Evolutionary conservation across 2,329 filamentous ascomycete species (phyloP).

Genomic region (Acephala macrosclerotiorum): DNA sequence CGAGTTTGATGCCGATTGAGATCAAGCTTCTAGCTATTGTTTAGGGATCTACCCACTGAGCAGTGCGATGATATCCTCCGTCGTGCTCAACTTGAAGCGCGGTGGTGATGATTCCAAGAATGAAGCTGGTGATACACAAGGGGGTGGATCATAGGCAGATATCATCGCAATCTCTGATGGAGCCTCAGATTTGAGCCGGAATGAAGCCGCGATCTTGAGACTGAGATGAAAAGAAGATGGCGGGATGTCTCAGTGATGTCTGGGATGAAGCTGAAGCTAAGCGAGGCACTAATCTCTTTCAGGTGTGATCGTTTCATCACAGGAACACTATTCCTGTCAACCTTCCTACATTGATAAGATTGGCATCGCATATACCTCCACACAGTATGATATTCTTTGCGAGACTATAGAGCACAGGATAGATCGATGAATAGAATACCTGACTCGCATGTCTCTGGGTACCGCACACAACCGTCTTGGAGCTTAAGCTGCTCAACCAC

Average conservation of each 20-base stretch:
- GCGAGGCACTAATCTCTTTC: neutral
- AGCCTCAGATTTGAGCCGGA: constrained; percentile 1
- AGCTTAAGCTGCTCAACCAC: too few species aligned
- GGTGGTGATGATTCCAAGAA: neutral
- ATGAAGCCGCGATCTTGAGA: constrained; percentile 11
- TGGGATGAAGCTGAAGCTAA: constrained; percentile 1
- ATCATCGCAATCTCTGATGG: neutral
- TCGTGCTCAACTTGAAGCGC: neutral
- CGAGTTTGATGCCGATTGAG: constrained; percentile 4
- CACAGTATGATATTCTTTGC: neutral
- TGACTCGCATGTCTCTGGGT: neutral
- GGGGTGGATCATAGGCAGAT: neutral
- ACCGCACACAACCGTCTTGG: too few species aligned
- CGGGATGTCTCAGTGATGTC: constrained; percentile 1
- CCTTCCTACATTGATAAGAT: too few species aligned
- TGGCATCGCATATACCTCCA: too few species aligned
- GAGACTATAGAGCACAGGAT: neutral
- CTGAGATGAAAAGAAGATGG: neutral
- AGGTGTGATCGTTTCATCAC: neutral
- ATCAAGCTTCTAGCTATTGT: neutral
- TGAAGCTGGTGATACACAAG: neutral
- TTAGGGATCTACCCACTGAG: neutral
- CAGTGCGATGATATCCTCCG: neutral
- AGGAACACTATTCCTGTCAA: neutral
- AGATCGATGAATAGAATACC: neutral